Base-by-base conservation (phyloP, 805 yeast genomes). In the Teunomyces tritomae region DNA sequence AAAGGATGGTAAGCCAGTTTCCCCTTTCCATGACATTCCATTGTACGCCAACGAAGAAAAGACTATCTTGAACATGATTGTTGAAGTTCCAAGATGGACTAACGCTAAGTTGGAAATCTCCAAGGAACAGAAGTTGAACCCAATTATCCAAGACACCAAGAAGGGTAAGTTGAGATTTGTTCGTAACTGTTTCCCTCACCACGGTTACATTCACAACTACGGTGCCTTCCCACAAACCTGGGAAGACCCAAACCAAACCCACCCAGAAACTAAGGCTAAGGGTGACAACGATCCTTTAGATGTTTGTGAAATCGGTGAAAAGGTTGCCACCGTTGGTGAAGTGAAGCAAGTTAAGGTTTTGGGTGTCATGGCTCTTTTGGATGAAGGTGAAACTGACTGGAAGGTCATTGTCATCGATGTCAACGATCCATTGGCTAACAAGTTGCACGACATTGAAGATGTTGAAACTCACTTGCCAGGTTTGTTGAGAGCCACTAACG, bases 351-450 rank as follows among this genome's bases (percentile, higher is more conserved):
- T 80, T 39, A 85, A 87, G 67, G 77, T 87, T 5, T 72, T 87
- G 49, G 94, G 94, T 46, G 84, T 87, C 37, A 70, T 87, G 70
- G 94, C 90, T 4, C 71, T 87, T 58, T 82, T 87, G 50, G 95
- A 87, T 59, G 97, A 91, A 68, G 97, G 97, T 57, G 99, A 94
- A 73, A 79, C 96, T 49, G 99, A 92, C 73, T 92, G 98, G 98
- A 89, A 89, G 69, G 75, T 89, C 28, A 79, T 89, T 49, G 89
- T 78, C 14, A 85, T 89, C 48, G 84, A 85, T 59, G 70, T 74
- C 28, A 70, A 76, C 45, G 95, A 88, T 63, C 85, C 87, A 40
- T 62, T 85, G 61, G 84, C 89, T 20, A 49, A 72, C 5, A 71
- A 79, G 54, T 63, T 89, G 48, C 73, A 83, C 58, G 83, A 78